A percentile compares a stretch with the other conserved stretches of the same genome.
These are phyloP conservation scores for Saccharomycopsis babjevae DNA, from an alignment of 805 yeast species.

Conservation along the genomic window DNA sequence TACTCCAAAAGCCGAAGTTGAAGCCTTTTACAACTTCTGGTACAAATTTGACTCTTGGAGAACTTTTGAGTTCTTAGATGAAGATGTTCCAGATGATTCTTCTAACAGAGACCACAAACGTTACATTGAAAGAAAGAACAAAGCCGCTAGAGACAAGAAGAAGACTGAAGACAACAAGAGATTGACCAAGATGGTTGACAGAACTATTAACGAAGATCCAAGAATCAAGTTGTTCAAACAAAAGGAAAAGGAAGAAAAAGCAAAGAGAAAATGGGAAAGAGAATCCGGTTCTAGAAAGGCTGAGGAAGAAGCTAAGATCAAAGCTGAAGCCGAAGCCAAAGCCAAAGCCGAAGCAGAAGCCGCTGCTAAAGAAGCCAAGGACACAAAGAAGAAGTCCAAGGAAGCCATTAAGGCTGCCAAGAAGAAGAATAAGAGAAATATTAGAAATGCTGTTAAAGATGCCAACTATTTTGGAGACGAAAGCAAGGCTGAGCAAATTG, in stretches of 20 bases:
- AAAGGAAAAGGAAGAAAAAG: conserved; percentile 90
- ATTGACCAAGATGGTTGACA: conserved; percentile 72
- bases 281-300: conserved; percentile 97
- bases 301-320: conserved; percentile 81
- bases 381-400: conserved; percentile 86
- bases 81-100: conserved; percentile 98
- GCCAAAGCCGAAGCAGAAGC: conserved; percentile 71
- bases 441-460: conserved; percentile 78
- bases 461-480: conserved; percentile 77
- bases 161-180: conserved; percentile 96
- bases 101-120: conserved; percentile 99
- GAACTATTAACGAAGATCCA: conserved; percentile 87
- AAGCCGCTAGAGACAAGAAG: conserved; percentile 92
- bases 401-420: conserved; percentile 83
- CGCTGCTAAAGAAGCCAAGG: conserved; percentile 54
- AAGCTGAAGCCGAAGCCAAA: conserved; percentile 80
- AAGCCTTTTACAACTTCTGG: conserved; percentile 84
- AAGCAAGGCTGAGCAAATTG: conserved; percentile 53
- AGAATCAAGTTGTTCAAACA: conserved; percentile 91
- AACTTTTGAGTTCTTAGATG: conserved; percentile 94
- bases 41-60: conserved; percentile 96
- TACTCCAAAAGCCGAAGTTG: conserved; percentile 71
- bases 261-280: conserved; percentile 90
- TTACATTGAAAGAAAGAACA: conserved; percentile 93
- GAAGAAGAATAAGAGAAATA: conserved; percentile 90